phyloP scores from a whole-genome alignment of 345 rosid genomes.

The Corchorus olitorius region DNA sequence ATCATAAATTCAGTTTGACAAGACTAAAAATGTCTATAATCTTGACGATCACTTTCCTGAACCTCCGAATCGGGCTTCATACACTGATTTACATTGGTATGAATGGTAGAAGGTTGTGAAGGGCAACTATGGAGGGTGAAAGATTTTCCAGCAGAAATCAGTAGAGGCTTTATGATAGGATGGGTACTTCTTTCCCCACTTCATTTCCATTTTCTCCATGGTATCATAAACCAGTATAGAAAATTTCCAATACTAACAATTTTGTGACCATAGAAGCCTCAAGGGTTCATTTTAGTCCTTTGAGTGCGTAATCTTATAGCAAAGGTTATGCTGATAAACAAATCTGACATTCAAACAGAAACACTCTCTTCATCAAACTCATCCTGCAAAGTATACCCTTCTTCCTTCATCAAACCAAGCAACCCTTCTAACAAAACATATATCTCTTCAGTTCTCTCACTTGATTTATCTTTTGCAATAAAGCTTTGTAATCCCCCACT shows the following conservation, averaged over 20 bases:
- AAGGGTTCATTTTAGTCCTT: constrained; percentile 3
- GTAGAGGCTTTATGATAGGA: no score
- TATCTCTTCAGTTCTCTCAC: constrained; percentile 47
- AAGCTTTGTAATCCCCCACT: constrained; percentile 45
- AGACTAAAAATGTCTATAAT: no score
- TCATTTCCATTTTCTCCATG: no score
- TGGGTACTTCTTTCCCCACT: no score
- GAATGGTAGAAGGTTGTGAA: no score
- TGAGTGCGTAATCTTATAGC: background rate
- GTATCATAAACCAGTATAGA: no score
- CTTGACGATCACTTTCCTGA: no score
- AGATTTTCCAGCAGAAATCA: no score
- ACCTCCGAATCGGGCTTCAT: no score
- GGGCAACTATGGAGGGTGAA: no score
- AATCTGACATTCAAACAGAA: constrained; percentile 12
- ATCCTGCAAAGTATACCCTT: constrained; percentile 39
- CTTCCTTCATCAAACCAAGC: constrained; percentile 49
- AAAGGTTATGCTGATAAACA: background rate
- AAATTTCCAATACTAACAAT: background rate
- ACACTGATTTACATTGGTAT: no score
- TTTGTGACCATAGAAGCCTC: background rate
- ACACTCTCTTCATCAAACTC: constrained; percentile 34
- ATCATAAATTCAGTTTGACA: no score
- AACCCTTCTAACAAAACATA: constrained; percentile 41
- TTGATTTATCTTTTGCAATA: constrained; percentile 45